Conservation (phyloP, 306 rosid genomes). For the Alnus rubra region DNA sequence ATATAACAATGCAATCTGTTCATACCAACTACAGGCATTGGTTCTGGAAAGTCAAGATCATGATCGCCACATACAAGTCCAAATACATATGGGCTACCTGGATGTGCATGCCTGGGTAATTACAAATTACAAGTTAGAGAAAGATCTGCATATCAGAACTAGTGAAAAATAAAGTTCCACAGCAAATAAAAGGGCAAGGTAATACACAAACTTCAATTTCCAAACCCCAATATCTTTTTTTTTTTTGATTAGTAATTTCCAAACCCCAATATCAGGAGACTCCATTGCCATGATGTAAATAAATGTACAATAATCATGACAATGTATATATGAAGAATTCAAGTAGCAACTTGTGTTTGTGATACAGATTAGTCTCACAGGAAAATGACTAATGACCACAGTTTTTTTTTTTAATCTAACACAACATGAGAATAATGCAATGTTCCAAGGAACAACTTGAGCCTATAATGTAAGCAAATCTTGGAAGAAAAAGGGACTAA, state of each 20-base stretch:
- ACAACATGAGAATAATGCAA: background rate
- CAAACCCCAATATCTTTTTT: background rate
- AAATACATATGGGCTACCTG: constrained; percentile 94
- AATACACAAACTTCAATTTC: constrained; percentile 1
- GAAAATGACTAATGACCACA: background rate
- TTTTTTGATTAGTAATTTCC: too few species aligned
- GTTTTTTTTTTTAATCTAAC: background rate
- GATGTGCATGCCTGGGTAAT: constrained; percentile 91
- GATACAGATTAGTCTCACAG: background rate
- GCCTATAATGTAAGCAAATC: background rate
- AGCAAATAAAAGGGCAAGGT: background rate
- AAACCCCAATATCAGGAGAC: background rate
- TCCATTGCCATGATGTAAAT: background rate
- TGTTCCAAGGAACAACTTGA: background rate
- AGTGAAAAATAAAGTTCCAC: background rate
- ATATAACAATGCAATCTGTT: constrained; percentile 2
- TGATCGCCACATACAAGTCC: constrained; percentile 92
- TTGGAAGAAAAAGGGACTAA: background rate
- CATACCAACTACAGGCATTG: constrained; percentile 97
- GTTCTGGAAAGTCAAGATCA: constrained; percentile 95
- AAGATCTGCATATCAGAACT: constrained; percentile 18
- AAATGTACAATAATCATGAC: background rate
- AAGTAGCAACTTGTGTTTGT: background rate
- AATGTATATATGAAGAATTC: constrained; percentile 1
- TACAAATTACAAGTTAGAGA: constrained; percentile 24